These are phyloP conservation scores for Eudorina sp. DNA, from an alignment of 139 green algal species.

Conservation along the genomic window DNA sequence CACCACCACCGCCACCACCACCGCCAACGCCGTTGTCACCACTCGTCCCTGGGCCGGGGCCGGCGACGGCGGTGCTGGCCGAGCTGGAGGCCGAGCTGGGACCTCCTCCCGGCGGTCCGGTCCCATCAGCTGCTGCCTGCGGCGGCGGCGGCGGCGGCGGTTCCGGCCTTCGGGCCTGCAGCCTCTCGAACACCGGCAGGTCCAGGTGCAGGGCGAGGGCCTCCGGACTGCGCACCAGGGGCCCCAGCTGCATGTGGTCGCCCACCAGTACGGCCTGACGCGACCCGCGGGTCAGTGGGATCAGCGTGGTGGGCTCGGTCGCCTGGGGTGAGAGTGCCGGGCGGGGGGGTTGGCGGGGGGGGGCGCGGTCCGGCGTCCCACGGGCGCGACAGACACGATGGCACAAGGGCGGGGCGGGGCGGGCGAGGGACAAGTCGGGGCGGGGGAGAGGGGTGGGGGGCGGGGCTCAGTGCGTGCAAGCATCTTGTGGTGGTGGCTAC, in stretches of 20 bases:
- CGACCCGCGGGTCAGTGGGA: conserved; percentile 77
- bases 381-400: no score
- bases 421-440: no score
- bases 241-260: conserved; percentile 91
- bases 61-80: no score
- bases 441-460: no score
- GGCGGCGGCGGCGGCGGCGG: not conserved
- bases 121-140: not conserved
- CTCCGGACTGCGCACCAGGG: conserved; percentile 80
- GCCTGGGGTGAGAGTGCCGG: conserved; percentile 63
- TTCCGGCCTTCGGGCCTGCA: not conserved
- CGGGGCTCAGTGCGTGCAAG: no score
- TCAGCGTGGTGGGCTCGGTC: conserved; percentile 86
- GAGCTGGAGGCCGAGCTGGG: no score
- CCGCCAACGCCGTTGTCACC: not conserved
- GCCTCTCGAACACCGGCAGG: conserved; percentile 45
- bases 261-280: conserved; percentile 90
- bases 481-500: no score
- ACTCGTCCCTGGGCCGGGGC: not conserved
- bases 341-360: not conserved
- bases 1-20: not conserved
- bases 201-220: conserved; percentile 21
- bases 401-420: no score
- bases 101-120: no score
- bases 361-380: no score